phyloP scores from a whole-genome alignment of 345 rosid species.

The Euphorbia pulcherrima region DNA sequence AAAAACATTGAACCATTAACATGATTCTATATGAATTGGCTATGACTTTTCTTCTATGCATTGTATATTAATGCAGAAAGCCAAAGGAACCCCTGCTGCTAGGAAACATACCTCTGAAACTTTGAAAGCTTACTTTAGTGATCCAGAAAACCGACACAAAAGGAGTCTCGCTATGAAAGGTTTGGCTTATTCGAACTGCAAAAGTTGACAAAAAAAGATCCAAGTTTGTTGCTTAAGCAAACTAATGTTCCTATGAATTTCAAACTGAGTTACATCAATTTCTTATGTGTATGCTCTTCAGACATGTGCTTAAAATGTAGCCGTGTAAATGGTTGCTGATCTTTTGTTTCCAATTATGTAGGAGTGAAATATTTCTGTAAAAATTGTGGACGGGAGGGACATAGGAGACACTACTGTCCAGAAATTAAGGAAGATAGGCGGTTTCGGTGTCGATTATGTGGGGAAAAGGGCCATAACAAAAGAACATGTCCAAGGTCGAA shows the following conservation, averaged over 20 bases:
- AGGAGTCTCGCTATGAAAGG: conserved; percentile 94
- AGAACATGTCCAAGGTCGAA: conserved; percentile 61
- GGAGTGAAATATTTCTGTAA: conserved; percentile 72
- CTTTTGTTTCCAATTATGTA: conserved; percentile 27
- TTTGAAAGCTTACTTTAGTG: conserved; percentile 70
- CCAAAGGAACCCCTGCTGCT: conserved; percentile 80
- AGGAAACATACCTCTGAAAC: conserved; percentile 73
- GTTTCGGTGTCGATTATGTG: conserved; percentile 63
- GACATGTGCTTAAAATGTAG: neutral
- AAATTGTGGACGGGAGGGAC: conserved; percentile 85
- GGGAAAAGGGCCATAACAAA: conserved; percentile 78
- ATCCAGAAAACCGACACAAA: conserved; percentile 73
- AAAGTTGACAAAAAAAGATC: neutral
- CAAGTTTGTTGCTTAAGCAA: neutral
- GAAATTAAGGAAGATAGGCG: conserved; percentile 50
- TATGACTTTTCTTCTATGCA: neutral
- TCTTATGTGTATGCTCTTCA: neutral
- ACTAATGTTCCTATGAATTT: neutral
- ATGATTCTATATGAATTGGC: neutral
- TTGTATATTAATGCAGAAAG: conserved; percentile 47
- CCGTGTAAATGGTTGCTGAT: neutral
- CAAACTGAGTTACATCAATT: neutral
- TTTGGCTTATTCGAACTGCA: conserved; percentile 6
- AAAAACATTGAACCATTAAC: neutral
- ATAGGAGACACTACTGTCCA: conserved; percentile 82